Conservation (phyloP, 176 grass and related monocot species). For the Areca catechu region DNA sequence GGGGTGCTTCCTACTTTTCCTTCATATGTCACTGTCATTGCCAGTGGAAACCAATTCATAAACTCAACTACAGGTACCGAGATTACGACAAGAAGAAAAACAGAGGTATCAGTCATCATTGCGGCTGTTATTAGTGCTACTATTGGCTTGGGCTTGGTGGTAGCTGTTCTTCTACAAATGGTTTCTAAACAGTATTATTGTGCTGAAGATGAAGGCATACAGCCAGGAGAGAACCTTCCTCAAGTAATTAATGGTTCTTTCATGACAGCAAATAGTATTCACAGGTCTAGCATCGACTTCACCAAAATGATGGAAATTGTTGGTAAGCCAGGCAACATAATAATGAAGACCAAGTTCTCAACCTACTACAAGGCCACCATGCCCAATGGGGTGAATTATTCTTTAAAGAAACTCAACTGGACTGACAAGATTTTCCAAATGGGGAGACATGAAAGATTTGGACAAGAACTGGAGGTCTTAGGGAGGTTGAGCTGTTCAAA, state of each 20-base stretch:
- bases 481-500: conserved; percentile 66
- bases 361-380: conserved; percentile 73
- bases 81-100: conserved; percentile 6
- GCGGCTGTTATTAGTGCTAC: conserved; percentile 27
- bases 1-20: conserved; percentile 17
- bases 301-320: conserved; percentile 34
- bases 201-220: conserved; percentile 36
- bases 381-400: conserved; percentile 63
- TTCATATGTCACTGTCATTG: conserved; percentile 17
- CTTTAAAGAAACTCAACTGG: conserved; percentile 53
- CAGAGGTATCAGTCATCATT: background rate
- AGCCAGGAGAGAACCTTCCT: conserved; percentile 4
- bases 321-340: conserved; percentile 34
- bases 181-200: conserved; percentile 46
- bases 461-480: conserved; percentile 48
- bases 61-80: background rate
- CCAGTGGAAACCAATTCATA: conserved; percentile 25
- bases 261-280: conserved; percentile 57
- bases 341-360: conserved; percentile 69
- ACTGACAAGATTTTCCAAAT: conserved; percentile 74
- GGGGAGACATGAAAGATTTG: conserved; percentile 45
- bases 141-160: conserved; percentile 30
- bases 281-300: conserved; percentile 56
- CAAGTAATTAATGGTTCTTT: conserved; percentile 29
- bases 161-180: conserved; percentile 10